Evolutionary conservation across 1,139 yeast species (phyloP), one percentile per base, ranked within the genome.

Genomic region (Debaryomycetaceae sp.): DNA sequence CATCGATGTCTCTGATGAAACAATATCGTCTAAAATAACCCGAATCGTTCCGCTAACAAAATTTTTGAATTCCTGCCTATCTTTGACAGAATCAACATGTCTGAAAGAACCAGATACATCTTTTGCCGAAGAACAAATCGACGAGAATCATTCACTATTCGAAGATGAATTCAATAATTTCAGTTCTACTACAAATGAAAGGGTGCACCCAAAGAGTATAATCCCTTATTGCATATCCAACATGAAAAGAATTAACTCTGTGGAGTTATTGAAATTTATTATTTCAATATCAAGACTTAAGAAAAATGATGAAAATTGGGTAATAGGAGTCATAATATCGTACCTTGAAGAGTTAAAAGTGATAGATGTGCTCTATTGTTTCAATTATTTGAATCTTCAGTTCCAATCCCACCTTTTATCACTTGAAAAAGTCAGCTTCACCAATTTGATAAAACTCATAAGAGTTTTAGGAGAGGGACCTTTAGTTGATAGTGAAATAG

Each of bases 391-490:
- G 15, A 33, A 19, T 16, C 18, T 19, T 13, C 15, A 17, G 4
- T 17, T 40, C 13, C 33, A 28, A 6, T 14, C 4, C 9, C 18
- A 22, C 9, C 17, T 22, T 31, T 9, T 31, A 8, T 14, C 18
- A 7, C 19, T 37, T 7, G 30, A 17, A 9, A 31, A 32, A 11
- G 28, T 41, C 6, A 29, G 41, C 5, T 40, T 33, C n/a, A 8
- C 19, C 3, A 28, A 38, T 2, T 36, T 51, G 19, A 43, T 37
- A 7, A 45, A 41, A 22, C 37, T 65, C 22, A 41, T 65, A 5
- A 47, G 70, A 30, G 32, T 60, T 6, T 43, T 65, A 17, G 74
- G 73, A 1, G 70, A 65, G 31, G 55, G 52, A 5, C 46, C 65
- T 4, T 48, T 69, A n/a, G 38, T 56, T 4, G 41, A 47, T 30